Base-by-base conservation (phyloP, 768 basidiomycete species). In the Solioccasus polychromus region DNA sequence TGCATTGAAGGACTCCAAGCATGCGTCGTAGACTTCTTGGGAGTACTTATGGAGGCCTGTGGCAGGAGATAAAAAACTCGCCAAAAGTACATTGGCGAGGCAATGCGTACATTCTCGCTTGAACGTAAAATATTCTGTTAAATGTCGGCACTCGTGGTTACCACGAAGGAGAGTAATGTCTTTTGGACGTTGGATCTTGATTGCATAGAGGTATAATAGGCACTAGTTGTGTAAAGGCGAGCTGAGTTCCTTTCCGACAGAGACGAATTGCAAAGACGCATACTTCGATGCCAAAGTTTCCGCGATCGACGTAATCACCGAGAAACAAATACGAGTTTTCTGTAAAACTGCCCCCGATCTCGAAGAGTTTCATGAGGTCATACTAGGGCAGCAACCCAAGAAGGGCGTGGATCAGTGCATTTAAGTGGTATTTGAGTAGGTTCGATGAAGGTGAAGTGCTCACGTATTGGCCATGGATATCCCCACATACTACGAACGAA, bases 121-220 rank as follows among this genome's bases (percentile, higher is more conserved):
- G 74, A 98, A 98, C 8, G 95, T 97, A 62, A 97, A 97, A 66
- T 94, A 96, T 68, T 94, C 92, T 2, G 95, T 98, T 37, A 98
- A 73, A 70, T 98, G 94, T 29, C 86, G 81, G 64, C 95, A 98
- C 74, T 98, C 95, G 69, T 98, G 95, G 64, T 97, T 98, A 8
- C 95, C 95, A 38, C 95, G 83, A 28, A 98, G 76, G 25, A 98
- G 76, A 47, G 82, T 80, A 35, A 98, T 72, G 28, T 85, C 85
- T 51, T 76, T 77, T 4, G 95, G 95, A 57, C 86, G 86, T 75
- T 84, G 85, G 35, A 98, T 82, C 71, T 97, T 98, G 68, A 96
- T 79, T 11, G 90, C 75, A 69, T 92, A 98, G 19, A 98, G 78
- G 69, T 95, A 97, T 36, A 98, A 68, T 10, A 98, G 74, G 65